phyloP scores from a whole-genome alignment of 257 asterid species.

The Fraxinus pennsylvanica region DNA sequence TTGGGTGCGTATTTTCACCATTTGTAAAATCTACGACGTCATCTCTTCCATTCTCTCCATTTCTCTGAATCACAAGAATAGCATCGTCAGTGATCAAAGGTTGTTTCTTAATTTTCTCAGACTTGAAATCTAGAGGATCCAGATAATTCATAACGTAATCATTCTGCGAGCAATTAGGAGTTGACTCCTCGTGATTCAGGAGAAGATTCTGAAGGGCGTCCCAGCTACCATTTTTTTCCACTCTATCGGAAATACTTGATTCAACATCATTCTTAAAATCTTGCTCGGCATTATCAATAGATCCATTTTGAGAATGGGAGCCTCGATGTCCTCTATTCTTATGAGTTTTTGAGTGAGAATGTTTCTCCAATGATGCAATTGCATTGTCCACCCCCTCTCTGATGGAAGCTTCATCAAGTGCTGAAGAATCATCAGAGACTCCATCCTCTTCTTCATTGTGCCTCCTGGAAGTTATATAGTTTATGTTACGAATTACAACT shows the following conservation, averaged over 20 bases:
- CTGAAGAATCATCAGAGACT: slow-evolving; percentile 47
- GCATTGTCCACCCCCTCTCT: slow-evolving; percentile 66
- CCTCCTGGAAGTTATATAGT: slow-evolving; percentile 70
- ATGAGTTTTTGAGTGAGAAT: slow-evolving; percentile 33
- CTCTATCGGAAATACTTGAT: slow-evolving; percentile 36
- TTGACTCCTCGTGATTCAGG: slow-evolving; percentile 54
- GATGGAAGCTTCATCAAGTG: slow-evolving; percentile 57
- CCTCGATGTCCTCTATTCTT: slow-evolving; percentile 41
- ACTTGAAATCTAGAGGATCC: slow-evolving; percentile 45
- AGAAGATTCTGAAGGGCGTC: slow-evolving; percentile 74
- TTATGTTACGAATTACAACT: slow-evolving; percentile 83
- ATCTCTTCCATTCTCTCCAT: slow-evolving; percentile 32
- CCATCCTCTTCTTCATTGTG: slow-evolving; percentile 57
- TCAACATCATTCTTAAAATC: slow-evolving; percentile 25
- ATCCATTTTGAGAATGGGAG: slow-evolving; percentile 32
- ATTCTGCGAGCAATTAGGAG: slow-evolving; percentile 27
- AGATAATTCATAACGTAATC: slow-evolving; percentile 31
- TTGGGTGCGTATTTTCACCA: slow-evolving; percentile 43
- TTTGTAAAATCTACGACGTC: slow-evolving; percentile 44
- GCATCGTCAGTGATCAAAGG: slow-evolving; percentile 51
- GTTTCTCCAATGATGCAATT: slow-evolving; percentile 52
- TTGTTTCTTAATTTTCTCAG: slow-evolving; percentile 42
- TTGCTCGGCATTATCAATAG: slow-evolving; percentile 31
- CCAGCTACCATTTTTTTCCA: slow-evolving; percentile 49
- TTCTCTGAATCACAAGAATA: slow-evolving; percentile 43